Percentiles rank a stretch among this genome's conserved stretches.
Conservation (phyloP, 176 grass and related monocot species). For the Thinopyrum elongatum region DNA sequence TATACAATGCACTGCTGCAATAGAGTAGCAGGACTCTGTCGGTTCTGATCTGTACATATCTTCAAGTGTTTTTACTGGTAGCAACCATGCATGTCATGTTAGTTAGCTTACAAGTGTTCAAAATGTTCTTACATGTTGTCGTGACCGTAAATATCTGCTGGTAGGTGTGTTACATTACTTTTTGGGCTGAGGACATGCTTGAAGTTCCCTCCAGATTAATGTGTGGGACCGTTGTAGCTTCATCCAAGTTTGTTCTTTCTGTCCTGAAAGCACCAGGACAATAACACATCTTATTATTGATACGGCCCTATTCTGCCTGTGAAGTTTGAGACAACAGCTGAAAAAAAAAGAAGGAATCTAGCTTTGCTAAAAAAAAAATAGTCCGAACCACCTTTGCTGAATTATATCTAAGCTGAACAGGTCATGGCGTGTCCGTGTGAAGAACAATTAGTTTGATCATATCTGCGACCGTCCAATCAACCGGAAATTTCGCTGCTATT, state of each 20-base stretch:
- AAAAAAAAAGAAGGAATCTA: background rate
- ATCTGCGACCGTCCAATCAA: background rate
- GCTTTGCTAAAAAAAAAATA: background rate
- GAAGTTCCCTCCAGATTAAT: background rate
- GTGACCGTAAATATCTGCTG: background rate
- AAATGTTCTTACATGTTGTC: background rate
- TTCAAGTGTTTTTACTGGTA: background rate
- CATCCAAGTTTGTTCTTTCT: background rate
- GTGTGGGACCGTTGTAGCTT: background rate
- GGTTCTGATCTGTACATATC: background rate
- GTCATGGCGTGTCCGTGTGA: slow-evolving; percentile 8
- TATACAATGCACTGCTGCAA: background rate
- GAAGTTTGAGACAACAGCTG: background rate
- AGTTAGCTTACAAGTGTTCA: slow-evolving; percentile 25
- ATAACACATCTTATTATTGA: background rate
- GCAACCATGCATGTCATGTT: background rate
- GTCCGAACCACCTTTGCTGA: background rate
- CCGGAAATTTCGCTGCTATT: background rate
- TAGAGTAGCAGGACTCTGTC: background rate
- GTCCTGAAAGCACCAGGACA: background rate
- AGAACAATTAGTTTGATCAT: background rate
- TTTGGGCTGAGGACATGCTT: background rate
- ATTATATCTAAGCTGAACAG: background rate
- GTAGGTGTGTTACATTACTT: background rate
- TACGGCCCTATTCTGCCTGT: background rate